These are phyloP conservation scores for Aureobasidium sp. DNA, from an alignment of 2,329 filamentous ascomycete genomes.

Conservation along the genomic window DNA sequence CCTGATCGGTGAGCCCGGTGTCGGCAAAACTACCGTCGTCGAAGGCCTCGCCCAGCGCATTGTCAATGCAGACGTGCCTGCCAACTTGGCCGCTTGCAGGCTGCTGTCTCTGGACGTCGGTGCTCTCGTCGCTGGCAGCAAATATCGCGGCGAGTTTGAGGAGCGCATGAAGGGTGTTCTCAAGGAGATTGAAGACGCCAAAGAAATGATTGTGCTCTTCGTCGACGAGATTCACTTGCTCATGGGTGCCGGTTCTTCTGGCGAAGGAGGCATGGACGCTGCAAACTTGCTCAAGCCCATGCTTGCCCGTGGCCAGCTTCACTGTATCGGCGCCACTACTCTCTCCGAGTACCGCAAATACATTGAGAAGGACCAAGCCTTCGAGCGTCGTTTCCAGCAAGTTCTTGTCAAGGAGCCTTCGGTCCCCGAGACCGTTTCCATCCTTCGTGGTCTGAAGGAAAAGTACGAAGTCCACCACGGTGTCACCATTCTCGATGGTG, in stretches of 20 bases:
- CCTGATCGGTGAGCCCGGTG: conserved; percentile 94
- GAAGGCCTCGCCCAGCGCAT: conserved; percentile 94
- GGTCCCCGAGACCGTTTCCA: conserved; percentile 86
- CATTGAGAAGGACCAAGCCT: conserved; percentile 96
- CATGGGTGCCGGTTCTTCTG: conserved; percentile 92
- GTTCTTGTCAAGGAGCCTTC: conserved; percentile 92
- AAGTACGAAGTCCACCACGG: conserved; percentile 97
- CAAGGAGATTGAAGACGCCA: conserved; percentile 91
- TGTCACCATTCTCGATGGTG: conserved; percentile 91
- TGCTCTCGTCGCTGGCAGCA: conserved; percentile 90
- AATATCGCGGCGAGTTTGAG: conserved; percentile 97
- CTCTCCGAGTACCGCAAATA: conserved; percentile 96
- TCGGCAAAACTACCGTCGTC: conserved; percentile 96
- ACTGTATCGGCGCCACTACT: conserved; percentile 97
- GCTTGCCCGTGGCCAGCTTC: conserved; percentile 90
- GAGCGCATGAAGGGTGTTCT: conserved; percentile 98
- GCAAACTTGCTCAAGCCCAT: conserved; percentile 97
- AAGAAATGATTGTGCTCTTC: conserved; percentile 95
- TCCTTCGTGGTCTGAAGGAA: conserved; percentile 96
- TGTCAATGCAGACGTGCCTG: conserved; percentile 91
- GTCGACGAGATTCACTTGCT: conserved; percentile 98
- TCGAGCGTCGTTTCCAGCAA: conserved; percentile 97
- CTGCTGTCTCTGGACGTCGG: conserved; percentile 93
- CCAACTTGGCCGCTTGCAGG: conserved; percentile 89
- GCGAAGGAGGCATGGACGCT: conserved; percentile 97